Percentiles rank a stretch among this genome's conserved stretches.
Evolutionary conservation across 1,139 yeast genomes (phyloP).

Genomic region (Hansenula lynferdii): DNA sequence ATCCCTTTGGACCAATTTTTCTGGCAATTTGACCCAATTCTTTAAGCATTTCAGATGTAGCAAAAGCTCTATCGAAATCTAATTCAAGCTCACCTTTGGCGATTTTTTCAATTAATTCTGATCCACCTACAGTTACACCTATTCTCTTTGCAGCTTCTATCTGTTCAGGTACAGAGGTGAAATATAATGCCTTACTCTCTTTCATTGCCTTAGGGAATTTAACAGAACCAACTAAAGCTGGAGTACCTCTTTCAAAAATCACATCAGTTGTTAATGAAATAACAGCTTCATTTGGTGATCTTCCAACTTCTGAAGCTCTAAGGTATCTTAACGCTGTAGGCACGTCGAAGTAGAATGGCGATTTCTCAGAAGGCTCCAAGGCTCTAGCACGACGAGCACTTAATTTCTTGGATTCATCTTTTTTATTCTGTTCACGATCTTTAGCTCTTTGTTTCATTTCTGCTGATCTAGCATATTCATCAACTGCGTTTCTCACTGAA

Average conservation of each 20-base stretch:
- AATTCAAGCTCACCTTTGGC: constrained; percentile 48
- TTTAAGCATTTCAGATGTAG: constrained; percentile 74
- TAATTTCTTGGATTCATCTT: constrained; percentile 20
- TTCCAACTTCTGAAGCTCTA: constrained; percentile 89
- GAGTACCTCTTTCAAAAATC: constrained; percentile 77
- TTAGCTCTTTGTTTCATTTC: constrained; percentile 23
- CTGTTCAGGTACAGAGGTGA: constrained; percentile 53
- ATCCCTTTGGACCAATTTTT: constrained; percentile 80
- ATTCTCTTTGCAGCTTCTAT: constrained; percentile 49
- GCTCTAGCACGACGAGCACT: constrained; percentile 21
- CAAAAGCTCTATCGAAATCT: constrained; percentile 73
- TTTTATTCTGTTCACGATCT: constrained; percentile 18
- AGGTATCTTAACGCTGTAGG: constrained; percentile 71
- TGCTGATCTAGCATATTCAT: constrained; percentile 21
- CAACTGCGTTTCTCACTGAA: no score
- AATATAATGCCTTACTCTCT: constrained; percentile 59
- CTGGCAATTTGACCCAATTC: constrained; percentile 66
- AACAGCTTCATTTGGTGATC: constrained; percentile 63
- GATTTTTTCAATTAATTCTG: constrained; percentile 62
- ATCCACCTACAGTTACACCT: constrained; percentile 71
- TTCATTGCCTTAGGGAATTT: constrained; percentile 73
- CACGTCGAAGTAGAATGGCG: constrained; percentile 52
- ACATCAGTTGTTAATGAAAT: constrained; percentile 61
- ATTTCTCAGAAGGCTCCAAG: constrained; percentile 19
- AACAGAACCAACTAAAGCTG: constrained; percentile 70